Percentiles rank a stretch among this genome's conserved stretches.
Conservation (phyloP, 495 filamentous ascomycete genomes). For the Penicillium roqueforti region DNA sequence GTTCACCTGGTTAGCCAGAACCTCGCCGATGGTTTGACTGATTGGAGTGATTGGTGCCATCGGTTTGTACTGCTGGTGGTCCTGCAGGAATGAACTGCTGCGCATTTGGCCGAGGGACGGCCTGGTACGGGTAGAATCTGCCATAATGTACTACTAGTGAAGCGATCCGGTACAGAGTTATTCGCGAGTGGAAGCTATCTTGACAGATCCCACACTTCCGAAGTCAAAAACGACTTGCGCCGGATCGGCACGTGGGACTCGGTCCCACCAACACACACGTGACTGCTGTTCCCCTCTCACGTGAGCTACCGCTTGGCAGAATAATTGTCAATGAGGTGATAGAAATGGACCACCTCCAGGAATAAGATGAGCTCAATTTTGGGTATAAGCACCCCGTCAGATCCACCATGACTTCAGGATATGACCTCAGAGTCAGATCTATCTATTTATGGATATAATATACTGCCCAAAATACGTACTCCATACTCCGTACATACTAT, state of each 20-base stretch:
- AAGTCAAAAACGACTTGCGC: constrained; percentile 11
- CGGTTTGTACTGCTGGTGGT: constrained; percentile 72
- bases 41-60: constrained; percentile 34
- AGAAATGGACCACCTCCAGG: not conserved
- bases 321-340: not conserved
- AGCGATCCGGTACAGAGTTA: not conserved
- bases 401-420: constrained; percentile 14
- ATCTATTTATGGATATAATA: not conserved
- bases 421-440: constrained; percentile 6
- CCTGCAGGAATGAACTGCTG: constrained; percentile 65
- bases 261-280: not conserved
- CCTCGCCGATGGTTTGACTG: constrained; percentile 42
- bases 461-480: no score
- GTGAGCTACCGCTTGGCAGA: constrained; percentile 3
- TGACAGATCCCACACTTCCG: not conserved
- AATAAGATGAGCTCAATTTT: not conserved
- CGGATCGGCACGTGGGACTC: constrained; percentile 19
- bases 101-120: constrained; percentile 51
- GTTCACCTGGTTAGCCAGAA: constrained; percentile 29
- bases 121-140: constrained; percentile 31
- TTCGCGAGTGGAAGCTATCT: not conserved
- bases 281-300: not conserved
- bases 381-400: not conserved
- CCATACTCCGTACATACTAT: no score
- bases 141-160: constrained; percentile 24